Conservation (phyloP, 106 monocot species). For the Apostasia ramifera region DNA sequence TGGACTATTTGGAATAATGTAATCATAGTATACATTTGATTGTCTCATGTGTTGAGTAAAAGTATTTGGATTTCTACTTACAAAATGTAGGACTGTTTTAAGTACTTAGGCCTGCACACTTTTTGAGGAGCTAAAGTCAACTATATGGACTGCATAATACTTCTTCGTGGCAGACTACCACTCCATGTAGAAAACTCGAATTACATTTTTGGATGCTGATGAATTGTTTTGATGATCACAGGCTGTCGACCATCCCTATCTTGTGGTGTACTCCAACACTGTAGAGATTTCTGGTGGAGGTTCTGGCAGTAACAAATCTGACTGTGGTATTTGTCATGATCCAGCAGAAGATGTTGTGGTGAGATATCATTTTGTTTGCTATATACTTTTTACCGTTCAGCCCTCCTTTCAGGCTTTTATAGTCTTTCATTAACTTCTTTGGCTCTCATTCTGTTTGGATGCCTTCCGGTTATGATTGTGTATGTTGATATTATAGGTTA, state of each 20-base stretch:
- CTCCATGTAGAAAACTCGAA: not conserved
- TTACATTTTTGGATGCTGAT: not conserved
- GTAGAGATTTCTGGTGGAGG: slow-evolving; percentile 15
- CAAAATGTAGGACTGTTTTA: no score
- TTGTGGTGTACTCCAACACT: slow-evolving; percentile 67
- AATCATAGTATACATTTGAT: no score
- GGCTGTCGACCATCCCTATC: slow-evolving; percentile 96
- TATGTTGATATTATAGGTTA: slow-evolving; percentile 35
- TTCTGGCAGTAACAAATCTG: slow-evolving; percentile 10
- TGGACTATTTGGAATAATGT: no score
- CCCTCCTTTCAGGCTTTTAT: no score
- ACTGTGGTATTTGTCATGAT: slow-evolving; percentile 69
- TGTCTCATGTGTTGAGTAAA: no score
- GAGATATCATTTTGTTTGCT: slow-evolving; percentile 4
- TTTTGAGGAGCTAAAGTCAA: no score
- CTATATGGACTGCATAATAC: no score
- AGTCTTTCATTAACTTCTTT: no score
- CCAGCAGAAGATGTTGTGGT: slow-evolving; percentile 77
- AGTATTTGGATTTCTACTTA: no score
- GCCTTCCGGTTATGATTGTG: no score
- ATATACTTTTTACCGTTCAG: not conserved
- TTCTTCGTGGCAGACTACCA: not conserved
- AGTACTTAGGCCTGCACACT: no score
- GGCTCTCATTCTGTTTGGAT: no score
- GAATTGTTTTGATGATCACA: slow-evolving; percentile 22